Percentiles rank a stretch among this genome's conserved stretches.
phyloP scores from a whole-genome alignment of 202 grass and related monocot genomes.

The Elaeis oleifera region DNA sequence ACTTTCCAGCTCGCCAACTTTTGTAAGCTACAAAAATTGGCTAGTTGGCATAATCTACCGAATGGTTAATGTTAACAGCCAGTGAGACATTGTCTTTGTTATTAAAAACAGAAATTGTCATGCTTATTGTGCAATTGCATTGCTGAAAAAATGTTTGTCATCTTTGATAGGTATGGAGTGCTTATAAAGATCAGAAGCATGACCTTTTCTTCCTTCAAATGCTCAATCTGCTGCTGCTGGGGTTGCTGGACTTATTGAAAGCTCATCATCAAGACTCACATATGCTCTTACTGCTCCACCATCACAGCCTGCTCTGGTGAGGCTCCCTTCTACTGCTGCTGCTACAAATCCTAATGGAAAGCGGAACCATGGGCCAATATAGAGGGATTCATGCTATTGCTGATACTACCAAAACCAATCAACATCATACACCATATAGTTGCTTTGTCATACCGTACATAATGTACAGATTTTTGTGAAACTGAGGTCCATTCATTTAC shows the following conservation, averaged over 20 bases:
- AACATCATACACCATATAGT: not conserved
- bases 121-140: too few species aligned
- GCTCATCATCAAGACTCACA: conserved; percentile 67
- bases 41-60: too few species aligned
- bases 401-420: not conserved
- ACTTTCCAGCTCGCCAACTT: too few species aligned
- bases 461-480: conserved; percentile 14
- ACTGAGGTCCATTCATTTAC: conserved; percentile 21
- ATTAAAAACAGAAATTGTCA: too few species aligned
- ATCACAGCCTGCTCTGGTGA: conserved; percentile 49
- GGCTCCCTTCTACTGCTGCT: conserved; percentile 46
- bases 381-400: not conserved
- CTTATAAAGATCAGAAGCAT: conserved; percentile 98
- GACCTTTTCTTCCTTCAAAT: conserved; percentile 91
- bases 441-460: conserved; percentile 2
- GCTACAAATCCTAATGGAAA: conserved; percentile 42
- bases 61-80: too few species aligned
- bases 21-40: too few species aligned
- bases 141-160: not conserved
- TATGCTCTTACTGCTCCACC: conserved; percentile 82
- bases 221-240: conserved; percentile 86
- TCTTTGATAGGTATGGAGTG: conserved; percentile 67
- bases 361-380: conserved; percentile 29
- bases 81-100: too few species aligned
- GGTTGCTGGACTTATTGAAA: conserved; percentile 94